Evolutionary conservation across 176 grass and related monocot genomes (phyloP).

Genomic region (Oryza australiensis): DNA sequence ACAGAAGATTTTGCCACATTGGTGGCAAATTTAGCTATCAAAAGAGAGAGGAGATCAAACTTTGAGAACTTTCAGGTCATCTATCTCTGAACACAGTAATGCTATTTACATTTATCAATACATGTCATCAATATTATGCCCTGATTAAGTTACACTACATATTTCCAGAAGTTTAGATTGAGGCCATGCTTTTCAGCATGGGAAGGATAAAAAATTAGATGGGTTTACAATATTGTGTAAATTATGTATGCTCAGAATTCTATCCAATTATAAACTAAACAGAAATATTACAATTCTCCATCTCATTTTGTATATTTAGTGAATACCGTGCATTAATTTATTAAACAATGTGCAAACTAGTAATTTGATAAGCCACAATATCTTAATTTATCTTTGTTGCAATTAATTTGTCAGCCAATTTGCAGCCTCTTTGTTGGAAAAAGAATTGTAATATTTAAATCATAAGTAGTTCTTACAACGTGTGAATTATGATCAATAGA

Average conservation of each 20-base stretch:
- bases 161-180: neutral
- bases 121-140: neutral
- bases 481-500: neutral
- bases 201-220: neutral
- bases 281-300: neutral
- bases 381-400: neutral
- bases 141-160: neutral
- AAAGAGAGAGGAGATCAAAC: slow-evolving; percentile 55
- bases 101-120: neutral
- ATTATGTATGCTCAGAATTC: neutral
- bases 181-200: neutral
- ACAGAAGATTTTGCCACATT: slow-evolving; percentile 57
- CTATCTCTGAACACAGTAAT: neutral
- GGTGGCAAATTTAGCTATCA: slow-evolving; percentile 53
- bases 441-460: neutral
- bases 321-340: neutral
- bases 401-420: neutral
- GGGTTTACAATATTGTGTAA: neutral
- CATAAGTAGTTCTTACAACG: slow-evolving; percentile 12
- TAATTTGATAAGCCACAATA: neutral
- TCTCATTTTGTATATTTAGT: neutral
- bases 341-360: neutral
- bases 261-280: neutral
- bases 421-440: neutral
- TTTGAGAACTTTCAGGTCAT: slow-evolving; percentile 68